Conservation (phyloP, 2,329 filamentous ascomycete species). For the Fusarium begoniae region DNA sequence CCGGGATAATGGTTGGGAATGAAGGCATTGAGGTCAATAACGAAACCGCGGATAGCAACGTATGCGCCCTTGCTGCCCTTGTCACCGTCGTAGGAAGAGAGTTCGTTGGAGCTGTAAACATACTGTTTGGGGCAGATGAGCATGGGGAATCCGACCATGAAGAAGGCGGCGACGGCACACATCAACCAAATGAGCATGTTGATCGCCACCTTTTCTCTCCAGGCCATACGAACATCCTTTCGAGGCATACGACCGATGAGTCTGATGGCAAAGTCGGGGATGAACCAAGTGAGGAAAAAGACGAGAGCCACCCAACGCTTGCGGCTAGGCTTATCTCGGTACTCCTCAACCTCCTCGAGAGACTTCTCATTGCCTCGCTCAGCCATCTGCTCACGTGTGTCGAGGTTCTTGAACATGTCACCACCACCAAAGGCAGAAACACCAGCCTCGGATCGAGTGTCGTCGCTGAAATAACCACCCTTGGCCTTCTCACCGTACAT, state of each 20-base stretch:
- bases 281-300: slow-evolving; percentile 83
- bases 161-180: slow-evolving; percentile 82
- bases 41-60: slow-evolving; percentile 85
- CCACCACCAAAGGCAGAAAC: slow-evolving; percentile 89
- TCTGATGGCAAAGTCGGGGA: slow-evolving; percentile 85
- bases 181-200: slow-evolving; percentile 96
- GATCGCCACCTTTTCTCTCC: slow-evolving; percentile 97
- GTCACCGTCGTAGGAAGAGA: slow-evolving; percentile 79
- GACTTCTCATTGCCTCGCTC: slow-evolving; percentile 94
- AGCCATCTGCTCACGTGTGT: slow-evolving; percentile 92
- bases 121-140: slow-evolving; percentile 92
- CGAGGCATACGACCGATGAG: slow-evolving; percentile 85
- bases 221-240: slow-evolving; percentile 90
- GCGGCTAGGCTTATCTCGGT: slow-evolving; percentile 78
- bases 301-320: slow-evolving; percentile 92
- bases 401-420: slow-evolving; percentile 98
- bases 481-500: slow-evolving; percentile 79
- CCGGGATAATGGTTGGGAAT: slow-evolving; percentile 76
- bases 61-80: slow-evolving; percentile 68
- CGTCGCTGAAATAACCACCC: slow-evolving; percentile 87
- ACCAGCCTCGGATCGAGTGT: slow-evolving; percentile 90
- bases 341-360: slow-evolving; percentile 89
- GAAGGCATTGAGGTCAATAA: slow-evolving; percentile 83
- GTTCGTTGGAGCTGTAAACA: slow-evolving; percentile 82
- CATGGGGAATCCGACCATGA: slow-evolving; percentile 87